Evolutionary conservation across 2,329 filamentous ascomycete species (phyloP).

Genomic region (Chalaropsis ovoidea): DNA sequence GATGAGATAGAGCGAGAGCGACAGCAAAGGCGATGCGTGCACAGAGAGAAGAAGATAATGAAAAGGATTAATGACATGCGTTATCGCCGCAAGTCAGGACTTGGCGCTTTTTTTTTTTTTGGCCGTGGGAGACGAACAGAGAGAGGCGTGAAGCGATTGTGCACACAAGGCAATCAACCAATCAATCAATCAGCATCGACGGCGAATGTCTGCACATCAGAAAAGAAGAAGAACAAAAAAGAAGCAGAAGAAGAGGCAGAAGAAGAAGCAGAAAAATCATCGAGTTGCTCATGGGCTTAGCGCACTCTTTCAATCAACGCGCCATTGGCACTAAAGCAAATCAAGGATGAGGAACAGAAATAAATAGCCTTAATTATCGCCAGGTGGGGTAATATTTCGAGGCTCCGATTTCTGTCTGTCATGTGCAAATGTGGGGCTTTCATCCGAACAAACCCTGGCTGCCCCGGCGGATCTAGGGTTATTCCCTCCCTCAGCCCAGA

Average conservation of each 20-base stretch:
- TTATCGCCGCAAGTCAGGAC: slow-evolving; percentile 7
- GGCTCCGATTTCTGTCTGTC: not conserved
- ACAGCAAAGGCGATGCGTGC: slow-evolving; percentile 5
- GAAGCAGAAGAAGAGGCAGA: no score
- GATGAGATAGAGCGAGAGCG: not conserved
- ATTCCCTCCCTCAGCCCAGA: not conserved
- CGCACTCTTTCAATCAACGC: not conserved
- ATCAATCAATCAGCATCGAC: not conserved
- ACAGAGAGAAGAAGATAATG: not conserved
- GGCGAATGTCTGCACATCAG: not conserved
- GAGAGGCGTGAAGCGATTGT: not conserved
- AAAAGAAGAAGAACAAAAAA: not conserved
- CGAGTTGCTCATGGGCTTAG: not conserved
- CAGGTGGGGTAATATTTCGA: not conserved
- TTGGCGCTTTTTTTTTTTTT: slow-evolving; percentile 1
- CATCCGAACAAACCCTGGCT: not conserved
- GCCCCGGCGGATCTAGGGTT: not conserved
- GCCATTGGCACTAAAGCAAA: not conserved
- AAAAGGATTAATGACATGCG: slow-evolving; percentile 16
- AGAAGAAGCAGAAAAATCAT: not conserved
- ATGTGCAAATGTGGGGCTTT: not conserved
- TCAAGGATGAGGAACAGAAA: not conserved
- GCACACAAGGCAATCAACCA: not conserved
- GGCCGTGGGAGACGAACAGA: not conserved
- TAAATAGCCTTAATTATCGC: not conserved